Conservation (phyloP, 2,329 filamentous ascomycete species). For the Xylaria arbuscula region DNA sequence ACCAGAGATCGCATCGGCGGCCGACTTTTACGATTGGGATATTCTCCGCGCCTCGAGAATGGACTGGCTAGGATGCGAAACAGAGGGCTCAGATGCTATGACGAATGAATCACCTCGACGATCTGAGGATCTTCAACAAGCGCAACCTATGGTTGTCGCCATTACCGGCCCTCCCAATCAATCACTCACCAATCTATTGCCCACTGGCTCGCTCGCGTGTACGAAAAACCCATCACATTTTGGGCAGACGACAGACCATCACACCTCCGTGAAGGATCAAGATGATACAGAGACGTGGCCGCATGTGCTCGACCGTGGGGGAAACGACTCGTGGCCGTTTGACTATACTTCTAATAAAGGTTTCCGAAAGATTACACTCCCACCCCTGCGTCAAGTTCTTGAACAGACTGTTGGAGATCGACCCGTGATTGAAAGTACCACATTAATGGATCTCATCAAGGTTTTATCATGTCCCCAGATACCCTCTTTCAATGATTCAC, state of each 20-base stretch:
- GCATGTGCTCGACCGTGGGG: not conserved
- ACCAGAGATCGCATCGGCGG: not conserved
- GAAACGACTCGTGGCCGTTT: not conserved
- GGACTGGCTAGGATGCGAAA: not conserved
- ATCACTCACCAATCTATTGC: not conserved
- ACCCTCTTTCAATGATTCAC: not conserved
- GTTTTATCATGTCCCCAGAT: not conserved
- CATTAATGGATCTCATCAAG: not conserved
- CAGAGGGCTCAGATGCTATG: not conserved
- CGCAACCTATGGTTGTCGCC: not conserved
- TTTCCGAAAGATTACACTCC: not conserved
- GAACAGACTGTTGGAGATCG: not conserved
- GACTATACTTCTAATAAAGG: not conserved
- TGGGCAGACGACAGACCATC: not conserved
- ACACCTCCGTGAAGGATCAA: not conserved
- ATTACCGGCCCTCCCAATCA: not conserved
- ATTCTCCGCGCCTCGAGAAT: not conserved
- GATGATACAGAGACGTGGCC: not conserved
- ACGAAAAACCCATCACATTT: not conserved
- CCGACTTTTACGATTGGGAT: not conserved
- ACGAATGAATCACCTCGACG: not conserved
- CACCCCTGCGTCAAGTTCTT: not conserved
- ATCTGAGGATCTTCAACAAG: not conserved
- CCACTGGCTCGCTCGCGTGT: not conserved
- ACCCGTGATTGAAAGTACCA: not conserved